phyloP scores from a whole-genome alignment of 2,329 filamentous ascomycete genomes.

The Pseudovirgaria hyperparasitica region DNA sequence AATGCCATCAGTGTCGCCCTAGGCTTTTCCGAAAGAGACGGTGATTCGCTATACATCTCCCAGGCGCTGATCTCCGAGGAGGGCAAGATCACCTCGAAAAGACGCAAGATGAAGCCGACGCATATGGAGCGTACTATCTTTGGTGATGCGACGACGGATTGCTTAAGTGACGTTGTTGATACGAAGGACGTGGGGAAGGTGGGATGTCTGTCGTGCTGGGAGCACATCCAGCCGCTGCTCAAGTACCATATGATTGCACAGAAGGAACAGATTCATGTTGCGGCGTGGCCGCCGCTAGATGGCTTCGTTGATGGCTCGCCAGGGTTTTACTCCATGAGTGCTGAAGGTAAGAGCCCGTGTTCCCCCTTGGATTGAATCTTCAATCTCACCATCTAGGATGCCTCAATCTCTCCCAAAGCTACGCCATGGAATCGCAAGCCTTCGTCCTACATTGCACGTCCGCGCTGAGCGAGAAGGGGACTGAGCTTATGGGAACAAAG shows the following conservation, averaged over 20 bases:
- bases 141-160: constrained; percentile 23
- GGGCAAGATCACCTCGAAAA: constrained; percentile 22
- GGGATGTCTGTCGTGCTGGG: constrained; percentile 26
- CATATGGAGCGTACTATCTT: constrained; percentile 32
- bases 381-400: constrained; percentile 16
- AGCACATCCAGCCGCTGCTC: constrained; percentile 29
- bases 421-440: constrained; percentile 42
- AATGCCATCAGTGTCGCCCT: constrained; percentile 23
- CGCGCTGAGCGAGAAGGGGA: constrained; percentile 33
- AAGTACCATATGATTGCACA: constrained; percentile 29
- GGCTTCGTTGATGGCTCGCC: constrained; percentile 14
- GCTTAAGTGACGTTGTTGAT: constrained; percentile 22
- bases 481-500: constrained; percentile 30
- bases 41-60: constrained; percentile 27
- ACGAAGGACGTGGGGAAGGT: constrained; percentile 18
- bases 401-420: constrained; percentile 36
- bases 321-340: constrained; percentile 24
- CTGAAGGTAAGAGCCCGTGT: constrained; percentile 15
- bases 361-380: not conserved
- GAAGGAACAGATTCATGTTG: constrained; percentile 27
- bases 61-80: constrained; percentile 23
- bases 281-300: constrained; percentile 28
- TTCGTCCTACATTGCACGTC: constrained; percentile 43
- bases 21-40: constrained; percentile 27
- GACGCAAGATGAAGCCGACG: constrained; percentile 30